Base-by-base conservation (phyloP, 345 rosid species). In the Raphanus sativus region DNA sequence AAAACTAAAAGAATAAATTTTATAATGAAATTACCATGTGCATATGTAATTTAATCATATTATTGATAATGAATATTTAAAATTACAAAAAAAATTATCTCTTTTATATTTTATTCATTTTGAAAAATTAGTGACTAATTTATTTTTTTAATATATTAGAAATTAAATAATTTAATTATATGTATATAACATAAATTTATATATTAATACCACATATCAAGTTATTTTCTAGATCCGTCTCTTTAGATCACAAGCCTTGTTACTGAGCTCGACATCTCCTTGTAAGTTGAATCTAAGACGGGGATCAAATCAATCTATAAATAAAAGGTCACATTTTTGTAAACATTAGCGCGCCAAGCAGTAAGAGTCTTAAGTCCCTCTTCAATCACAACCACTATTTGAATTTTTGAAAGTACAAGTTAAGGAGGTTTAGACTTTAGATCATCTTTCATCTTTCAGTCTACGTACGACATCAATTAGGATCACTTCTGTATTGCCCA, bases 241-340 rank as follows among this genome's bases (percentile, higher is more conserved):
- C n/a, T n/a, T n/a, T n/a, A 21, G 64, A 77, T 79, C 7, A 83
- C 77, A 85, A 58, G 84, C 84, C 42, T 1, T 36, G 80, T 1
- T 29, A 79, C 70, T 33, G 25, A 71, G 83, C 84, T 65, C 83
- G 65, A 73, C 74, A 40, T 40, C 48, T 89, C 91, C 82, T 81
- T 95, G 83, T 89, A 92, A n/a, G 64, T n/a, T 64, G 99, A 84
- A 83, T 94, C 98, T 68, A 86, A 80, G 58, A 92, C 83, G 0
- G 97, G 30, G 87, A 58, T 86, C 79, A 36, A 86, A 21, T 21
- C 21, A 21, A 21, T 21, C 21, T 21, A 21, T 21, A 21, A 21
- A 21, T 0, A 21, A 21, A 21, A 21, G 1, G 60, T 66, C 69
- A 72, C 34, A 32, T 0, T 13, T n/a, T 58, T 40, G 42, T 6